Conservation (phyloP, 1,284 basidiomycete species). For the Inonotus obliquus region DNA sequence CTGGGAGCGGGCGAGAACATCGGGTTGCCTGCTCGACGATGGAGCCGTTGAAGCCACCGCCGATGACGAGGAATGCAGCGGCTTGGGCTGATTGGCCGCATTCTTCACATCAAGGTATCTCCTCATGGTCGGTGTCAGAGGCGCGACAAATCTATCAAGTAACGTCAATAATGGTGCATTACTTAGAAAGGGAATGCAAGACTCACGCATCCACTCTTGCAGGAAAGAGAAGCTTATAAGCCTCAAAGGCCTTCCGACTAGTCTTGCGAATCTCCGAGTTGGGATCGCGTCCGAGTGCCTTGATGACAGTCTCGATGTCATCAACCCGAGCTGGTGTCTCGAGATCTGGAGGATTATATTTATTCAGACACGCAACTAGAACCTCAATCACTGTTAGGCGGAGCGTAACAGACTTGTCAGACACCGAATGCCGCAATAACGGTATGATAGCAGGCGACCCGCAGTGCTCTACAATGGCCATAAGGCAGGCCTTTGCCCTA, state of each 20-base stretch:
- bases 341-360: constrained; percentile 69
- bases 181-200: constrained; percentile 5
- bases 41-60: constrained; percentile 26
- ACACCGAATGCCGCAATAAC: constrained; percentile 52
- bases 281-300: constrained; percentile 64
- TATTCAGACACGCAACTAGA: constrained; percentile 61
- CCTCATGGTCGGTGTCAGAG: constrained; percentile 69
- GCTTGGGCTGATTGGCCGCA: constrained; percentile 15
- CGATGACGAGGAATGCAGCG: background rate
- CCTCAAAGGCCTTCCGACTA: constrained; percentile 68
- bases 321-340: constrained; percentile 59
- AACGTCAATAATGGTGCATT: constrained; percentile 7
- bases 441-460: constrained; percentile 66
- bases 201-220: constrained; percentile 61
- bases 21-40: constrained; percentile 15
- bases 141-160: constrained; percentile 58
- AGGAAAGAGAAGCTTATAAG: constrained; percentile 69
- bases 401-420: constrained; percentile 65
- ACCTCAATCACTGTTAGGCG: constrained; percentile 63
- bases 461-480: constrained; percentile 61
- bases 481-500: constrained; percentile 58
- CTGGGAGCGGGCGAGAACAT: background rate
- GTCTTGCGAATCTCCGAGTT: constrained; percentile 70
- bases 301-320: constrained; percentile 70
- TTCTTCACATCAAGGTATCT: constrained; percentile 70